Percentiles rank a stretch among this genome's conserved stretches.
phyloP scores from a whole-genome alignment of 2,329 filamentous ascomycete genomes.

The Beauveria pseudobassiana region DNA sequence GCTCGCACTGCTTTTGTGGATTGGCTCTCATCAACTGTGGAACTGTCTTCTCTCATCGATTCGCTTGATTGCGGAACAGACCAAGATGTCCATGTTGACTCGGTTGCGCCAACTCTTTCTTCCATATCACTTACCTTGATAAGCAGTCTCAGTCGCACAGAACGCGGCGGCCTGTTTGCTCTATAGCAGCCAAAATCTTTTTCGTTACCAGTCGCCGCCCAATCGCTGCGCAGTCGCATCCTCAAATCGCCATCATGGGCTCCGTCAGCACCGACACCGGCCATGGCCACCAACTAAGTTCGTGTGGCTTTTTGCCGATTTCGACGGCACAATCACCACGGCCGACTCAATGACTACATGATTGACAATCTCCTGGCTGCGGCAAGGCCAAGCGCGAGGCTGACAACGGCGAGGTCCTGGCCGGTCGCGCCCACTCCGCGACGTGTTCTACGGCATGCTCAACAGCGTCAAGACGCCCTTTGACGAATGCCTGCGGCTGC shows the following conservation, averaged over 20 bases:
- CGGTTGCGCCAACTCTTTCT: not conserved
- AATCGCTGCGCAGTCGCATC: not conserved
- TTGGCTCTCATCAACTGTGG: slow-evolving; percentile 8
- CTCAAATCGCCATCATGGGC: slow-evolving; percentile 30
- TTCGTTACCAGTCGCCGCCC: too few species aligned
- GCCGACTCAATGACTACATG: slow-evolving; percentile 61
- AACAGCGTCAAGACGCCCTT: slow-evolving; percentile 77
- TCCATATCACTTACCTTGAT: not conserved
- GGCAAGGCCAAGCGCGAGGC: slow-evolving; percentile 62
- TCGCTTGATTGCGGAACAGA: not conserved
- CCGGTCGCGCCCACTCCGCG: slow-evolving; percentile 63
- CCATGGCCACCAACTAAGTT: slow-evolving; percentile 62
- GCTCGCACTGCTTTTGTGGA: not conserved
- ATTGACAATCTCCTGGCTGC: slow-evolving; percentile 90
- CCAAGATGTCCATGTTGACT: not conserved
- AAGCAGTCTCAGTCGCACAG: not conserved
- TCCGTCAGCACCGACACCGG: slow-evolving; percentile 37
- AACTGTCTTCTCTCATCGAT: not conserved
- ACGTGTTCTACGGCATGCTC: slow-evolving; percentile 87
- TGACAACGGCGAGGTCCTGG: slow-evolving; percentile 71
- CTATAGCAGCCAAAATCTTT: not conserved
- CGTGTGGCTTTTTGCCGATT: slow-evolving; percentile 99
- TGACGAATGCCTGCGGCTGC: slow-evolving; percentile 69
- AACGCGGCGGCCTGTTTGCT: too few species aligned
- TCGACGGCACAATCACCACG: slow-evolving; percentile 89